Percentiles rank a stretch among this genome's conserved stretches.
These are phyloP conservation scores for Pseudomassariella vexata DNA, from an alignment of 2,329 filamentous ascomycete species.

Conservation along the genomic window DNA sequence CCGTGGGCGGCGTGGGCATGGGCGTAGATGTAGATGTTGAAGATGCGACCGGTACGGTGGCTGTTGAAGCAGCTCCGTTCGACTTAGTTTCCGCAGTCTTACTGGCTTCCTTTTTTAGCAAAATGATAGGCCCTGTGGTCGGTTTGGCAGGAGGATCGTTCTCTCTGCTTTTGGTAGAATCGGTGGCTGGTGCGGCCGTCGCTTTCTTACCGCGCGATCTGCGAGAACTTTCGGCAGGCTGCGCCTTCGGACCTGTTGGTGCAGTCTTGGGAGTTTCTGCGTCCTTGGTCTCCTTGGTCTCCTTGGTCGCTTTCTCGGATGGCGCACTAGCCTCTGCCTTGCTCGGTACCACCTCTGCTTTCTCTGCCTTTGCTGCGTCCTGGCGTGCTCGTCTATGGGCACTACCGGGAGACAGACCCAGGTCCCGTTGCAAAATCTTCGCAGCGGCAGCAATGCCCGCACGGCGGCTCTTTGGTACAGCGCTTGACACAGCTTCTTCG, in stretches of 20 bases:
- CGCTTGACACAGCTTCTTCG: slow-evolving; percentile 39
- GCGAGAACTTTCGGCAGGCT: slow-evolving; percentile 25
- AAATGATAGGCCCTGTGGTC: slow-evolving; percentile 19
- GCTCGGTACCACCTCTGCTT: slow-evolving; percentile 25
- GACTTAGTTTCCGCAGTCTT: slow-evolving; percentile 17
- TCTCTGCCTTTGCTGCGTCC: slow-evolving; percentile 51
- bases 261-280: slow-evolving; percentile 13
- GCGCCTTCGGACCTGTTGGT: slow-evolving; percentile 22
- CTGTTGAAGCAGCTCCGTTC: slow-evolving; percentile 12
- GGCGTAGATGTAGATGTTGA: slow-evolving; percentile 17
- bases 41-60: slow-evolving; percentile 13
- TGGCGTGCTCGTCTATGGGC: slow-evolving; percentile 56
- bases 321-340: slow-evolving; percentile 31
- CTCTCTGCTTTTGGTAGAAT: slow-evolving; percentile 20
- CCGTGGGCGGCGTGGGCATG: slow-evolving; percentile 25
- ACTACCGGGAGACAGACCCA: slow-evolving; percentile 58
- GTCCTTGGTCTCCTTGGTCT: slow-evolving; percentile 14
- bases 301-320: slow-evolving; percentile 16
- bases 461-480: slow-evolving; percentile 48
- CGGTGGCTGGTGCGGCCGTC: slow-evolving; percentile 15
- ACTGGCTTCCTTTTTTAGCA: slow-evolving; percentile 22
- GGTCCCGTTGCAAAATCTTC: slow-evolving; percentile 59
- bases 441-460: slow-evolving; percentile 59
- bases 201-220: slow-evolving; percentile 26
- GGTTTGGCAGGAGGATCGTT: slow-evolving; percentile 13